Evolutionary conservation across 768 basidiomycete species (phyloP), one percentile per base, ranked within the genome.

Genomic region (Glaciozyma antarctica): DNA sequence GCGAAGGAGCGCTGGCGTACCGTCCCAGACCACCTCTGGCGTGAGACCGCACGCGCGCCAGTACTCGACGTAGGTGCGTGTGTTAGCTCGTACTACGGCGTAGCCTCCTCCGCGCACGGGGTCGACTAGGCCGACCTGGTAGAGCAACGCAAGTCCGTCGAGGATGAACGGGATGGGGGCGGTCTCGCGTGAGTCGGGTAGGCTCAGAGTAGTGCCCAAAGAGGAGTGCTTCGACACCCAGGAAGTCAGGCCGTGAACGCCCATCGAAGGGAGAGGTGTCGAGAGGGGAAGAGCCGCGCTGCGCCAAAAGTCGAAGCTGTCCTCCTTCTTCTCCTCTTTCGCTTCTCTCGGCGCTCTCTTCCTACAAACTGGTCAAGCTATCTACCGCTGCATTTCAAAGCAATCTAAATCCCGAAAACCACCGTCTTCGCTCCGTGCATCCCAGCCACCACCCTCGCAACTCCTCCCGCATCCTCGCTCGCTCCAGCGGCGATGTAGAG

Each of bases 401-500:
- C 32, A 32, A 9, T 41, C 12, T 41, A 83, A 54, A 83, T 61
- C 15, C 84, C 85, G 76, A 88, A 88, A 49, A 83, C 85, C 67
- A 86, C 78, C 21, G 86, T 84, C n/a, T 82, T 81, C 22, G 81
- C 78, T 6, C 85, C 85, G 70, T 84, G 84, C 59, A 82, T 70
- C 41, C 81, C 82, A 44, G 78, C 76, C 32, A 87, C 62, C 15
- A 85, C 78, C 71, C 75, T 78, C 12, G 80, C 80, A 43, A 78
- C 77, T 2, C 82, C 51, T 2, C 57, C 58, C 6, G 28, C 84
- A 9, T 78, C 80, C 51, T 83, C 85, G 13, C 84, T 85, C 12
- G 86, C 88, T 5, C 86, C 88, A 4, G 83, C 85, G 5, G 85
- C 87, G 49, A 89, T 79, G 74, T 88, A 88, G 21, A 90, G 67